Evolutionary conservation across 495 filamentous ascomycete species (phyloP).

Genomic region (Aspergillus avenaceus): DNA sequence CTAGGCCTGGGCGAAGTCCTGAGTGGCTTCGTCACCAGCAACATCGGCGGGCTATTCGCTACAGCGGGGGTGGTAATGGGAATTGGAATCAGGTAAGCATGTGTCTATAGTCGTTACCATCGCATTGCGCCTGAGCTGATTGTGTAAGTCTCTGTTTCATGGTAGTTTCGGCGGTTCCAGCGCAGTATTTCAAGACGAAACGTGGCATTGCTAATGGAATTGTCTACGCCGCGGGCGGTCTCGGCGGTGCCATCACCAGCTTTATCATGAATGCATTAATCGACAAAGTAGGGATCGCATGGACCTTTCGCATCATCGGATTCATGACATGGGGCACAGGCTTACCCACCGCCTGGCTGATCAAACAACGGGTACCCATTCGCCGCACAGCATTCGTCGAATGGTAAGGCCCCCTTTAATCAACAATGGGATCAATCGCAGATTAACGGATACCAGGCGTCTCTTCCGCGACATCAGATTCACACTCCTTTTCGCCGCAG

Average conservation of each 20-base stretch:
- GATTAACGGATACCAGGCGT: no score
- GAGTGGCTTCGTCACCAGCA: slow-evolving; percentile 44
- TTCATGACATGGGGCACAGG: slow-evolving; percentile 45
- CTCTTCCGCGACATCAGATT: slow-evolving; percentile 50
- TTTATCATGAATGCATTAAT: slow-evolving; percentile 46
- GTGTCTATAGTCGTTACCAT: background rate
- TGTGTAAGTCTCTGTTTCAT: slow-evolving; percentile 21
- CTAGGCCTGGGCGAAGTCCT: slow-evolving; percentile 46
- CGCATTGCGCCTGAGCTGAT: slow-evolving; percentile 13
- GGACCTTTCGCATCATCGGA: slow-evolving; percentile 53
- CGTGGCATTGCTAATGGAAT: slow-evolving; percentile 55
- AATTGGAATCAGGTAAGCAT: slow-evolving; percentile 41
- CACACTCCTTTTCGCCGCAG: slow-evolving; percentile 46
- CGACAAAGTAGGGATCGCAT: slow-evolving; percentile 42
- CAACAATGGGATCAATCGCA: background rate
- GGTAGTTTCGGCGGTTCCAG: slow-evolving; percentile 45
- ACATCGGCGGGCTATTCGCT: slow-evolving; percentile 51
- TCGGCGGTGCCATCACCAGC: slow-evolving; percentile 49
- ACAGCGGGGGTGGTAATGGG: slow-evolving; percentile 53
- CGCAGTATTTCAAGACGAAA: slow-evolving; percentile 52
- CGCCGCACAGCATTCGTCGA: slow-evolving; percentile 44
- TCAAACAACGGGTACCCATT: slow-evolving; percentile 50
- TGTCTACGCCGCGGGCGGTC: slow-evolving; percentile 50
- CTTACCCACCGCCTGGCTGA: slow-evolving; percentile 51
- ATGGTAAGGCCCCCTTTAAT: slow-evolving; percentile 24